Base-by-base conservation (phyloP, 345 rosid genomes). In the Gossypium mustelinum region DNA sequence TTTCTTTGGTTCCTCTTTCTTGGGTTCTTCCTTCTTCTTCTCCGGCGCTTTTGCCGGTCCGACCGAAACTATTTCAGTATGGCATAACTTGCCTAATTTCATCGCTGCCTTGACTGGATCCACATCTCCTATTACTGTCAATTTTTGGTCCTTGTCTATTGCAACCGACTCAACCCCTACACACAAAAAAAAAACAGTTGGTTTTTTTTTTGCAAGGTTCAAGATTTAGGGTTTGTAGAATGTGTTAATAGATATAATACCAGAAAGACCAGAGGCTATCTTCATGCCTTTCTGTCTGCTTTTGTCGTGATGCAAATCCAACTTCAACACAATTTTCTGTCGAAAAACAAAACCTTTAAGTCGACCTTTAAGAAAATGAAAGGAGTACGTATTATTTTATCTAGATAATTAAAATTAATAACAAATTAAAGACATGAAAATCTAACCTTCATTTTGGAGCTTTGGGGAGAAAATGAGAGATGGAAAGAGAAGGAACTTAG, bases 271-370 rank as follows among this genome's bases (percentile, higher is more conserved):
- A 68, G 90, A 83, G 48, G 75, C 91, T 13, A 24, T 73, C 73
- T 77, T 65, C 92, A 88, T 78, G 68, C 78, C 92, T 81, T 89
- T 91, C 75, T 81, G 78, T 80, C 81, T 89, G 61, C 7, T 58
- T 80, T 69, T 85, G 3, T 85, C 84, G 70, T 86, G 84, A 29
- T 74, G 76, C 9, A 79, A 8, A 0, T 78, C 80, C 80, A 89
- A 57, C 76, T 85, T 84, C 70, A 91, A 56, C 66, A 88, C 89
- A 16, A 84, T 82, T 82, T 85, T 87, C 97, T 91, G 90, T 29
- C 61, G 11, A 52, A n/a, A 18, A 56, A n/a, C 52, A 55, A 39
- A 54, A 55, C 9, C n/a, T 29, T 29, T 29, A 29, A 3, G 39
- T 27, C 3, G 3, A 27, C 29, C 4, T 27, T 27, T 7, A 29